Conservation (phyloP, 345 rosid genomes). For the Cardamine occulta region DNA sequence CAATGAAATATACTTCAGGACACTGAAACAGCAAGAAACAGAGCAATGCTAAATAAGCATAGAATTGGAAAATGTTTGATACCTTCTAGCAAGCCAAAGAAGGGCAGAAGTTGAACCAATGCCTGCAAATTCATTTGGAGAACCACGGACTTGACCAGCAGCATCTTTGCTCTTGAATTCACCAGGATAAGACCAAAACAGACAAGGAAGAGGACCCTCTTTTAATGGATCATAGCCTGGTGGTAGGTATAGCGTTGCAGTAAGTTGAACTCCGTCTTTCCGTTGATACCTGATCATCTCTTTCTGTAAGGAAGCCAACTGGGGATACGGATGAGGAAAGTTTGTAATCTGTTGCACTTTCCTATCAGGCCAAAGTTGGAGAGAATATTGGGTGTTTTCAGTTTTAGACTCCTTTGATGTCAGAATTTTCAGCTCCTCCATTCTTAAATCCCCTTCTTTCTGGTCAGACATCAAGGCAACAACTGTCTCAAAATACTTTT, state of each 20-base stretch:
- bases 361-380: conserved; percentile 88
- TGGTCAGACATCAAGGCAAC: conserved; percentile 96
- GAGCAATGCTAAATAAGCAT: conserved; percentile 13
- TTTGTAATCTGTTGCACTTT: conserved; percentile 74
- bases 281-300: conserved; percentile 98
- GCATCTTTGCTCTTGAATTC: conserved; percentile 99
- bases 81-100: conserved; percentile 98
- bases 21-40: conserved; percentile 24
- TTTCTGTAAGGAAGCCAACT: conserved; percentile 87
- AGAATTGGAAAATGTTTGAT: conserved; percentile 31
- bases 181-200: conserved; percentile 97
- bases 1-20: conserved; percentile 7
- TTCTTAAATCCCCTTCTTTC: conserved; percentile 66
- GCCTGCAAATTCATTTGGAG: conserved; percentile 97
- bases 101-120: conserved; percentile 96
- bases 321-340: conserved; percentile 98
- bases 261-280: conserved; percentile 94
- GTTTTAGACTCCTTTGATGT: conserved; percentile 96
- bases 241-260: conserved; percentile 92
- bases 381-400: conserved; percentile 87
- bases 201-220: conserved; percentile 94
- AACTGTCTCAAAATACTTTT: conserved; percentile 80
- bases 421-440: conserved; percentile 76
- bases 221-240: conserved; percentile 87
- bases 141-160: conserved; percentile 99